Percentiles rank a stretch among this genome's conserved stretches.
These are phyloP conservation scores for Calonectria montana DNA, from an alignment of 2,329 filamentous ascomycete species.

Conservation along the genomic window DNA sequence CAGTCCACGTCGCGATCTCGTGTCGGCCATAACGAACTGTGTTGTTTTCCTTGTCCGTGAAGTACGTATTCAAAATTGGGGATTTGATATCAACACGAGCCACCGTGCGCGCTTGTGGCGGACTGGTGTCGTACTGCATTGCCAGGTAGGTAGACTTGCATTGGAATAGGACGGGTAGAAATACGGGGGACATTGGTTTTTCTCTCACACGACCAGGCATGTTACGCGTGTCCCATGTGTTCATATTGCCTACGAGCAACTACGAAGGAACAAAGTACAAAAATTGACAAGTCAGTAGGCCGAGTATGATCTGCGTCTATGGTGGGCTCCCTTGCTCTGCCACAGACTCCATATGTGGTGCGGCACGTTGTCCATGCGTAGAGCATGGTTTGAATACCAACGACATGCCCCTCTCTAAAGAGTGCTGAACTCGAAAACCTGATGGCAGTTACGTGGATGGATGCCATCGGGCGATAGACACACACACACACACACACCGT, in stretches of 20 bases:
- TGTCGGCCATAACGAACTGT: neutral
- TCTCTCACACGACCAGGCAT: neutral
- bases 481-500: too few species aligned
- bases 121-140: slow-evolving; percentile 22
- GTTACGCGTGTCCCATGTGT: slow-evolving; percentile 4
- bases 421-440: slow-evolving; percentile 28
- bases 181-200: neutral
- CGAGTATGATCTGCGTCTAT: neutral
- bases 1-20: slow-evolving; percentile 15
- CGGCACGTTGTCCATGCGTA: slow-evolving; percentile 17
- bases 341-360: slow-evolving; percentile 1
- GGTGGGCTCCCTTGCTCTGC: slow-evolving; percentile 5
- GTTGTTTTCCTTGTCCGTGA: neutral
- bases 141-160: slow-evolving; percentile 16
- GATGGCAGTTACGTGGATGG: slow-evolving; percentile 34
- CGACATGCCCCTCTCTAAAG: neutral
- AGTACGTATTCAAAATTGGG: neutral
- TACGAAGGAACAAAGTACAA: neutral
- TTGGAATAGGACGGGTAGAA: slow-evolving; percentile 8
- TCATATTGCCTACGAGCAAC: neutral
- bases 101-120: slow-evolving; percentile 20
- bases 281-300: neutral
- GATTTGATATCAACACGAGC: slow-evolving; percentile 22
- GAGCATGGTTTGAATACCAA: slow-evolving; percentile 6
- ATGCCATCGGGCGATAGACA: slow-evolving; percentile 30